Evolutionary conservation across 129 eudicot genomes (phyloP).

Genomic region (Helianthus tuberosus): DNA sequence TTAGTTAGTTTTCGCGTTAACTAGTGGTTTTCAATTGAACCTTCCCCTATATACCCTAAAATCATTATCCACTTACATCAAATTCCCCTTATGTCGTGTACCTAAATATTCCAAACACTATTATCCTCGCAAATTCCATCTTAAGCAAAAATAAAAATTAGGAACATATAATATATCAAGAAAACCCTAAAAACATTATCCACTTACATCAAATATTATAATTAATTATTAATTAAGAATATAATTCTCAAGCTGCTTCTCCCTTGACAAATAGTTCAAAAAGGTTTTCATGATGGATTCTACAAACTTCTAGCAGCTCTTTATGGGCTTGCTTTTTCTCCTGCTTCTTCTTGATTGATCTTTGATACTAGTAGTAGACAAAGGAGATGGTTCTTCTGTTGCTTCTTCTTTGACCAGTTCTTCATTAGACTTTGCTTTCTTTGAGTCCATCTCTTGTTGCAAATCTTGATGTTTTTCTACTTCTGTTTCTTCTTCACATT

Average conservation of each 20-base stretch:
- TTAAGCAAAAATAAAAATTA: background rate
- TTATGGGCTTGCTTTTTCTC: slow-evolving; percentile 64
- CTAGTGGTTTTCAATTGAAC: no score
- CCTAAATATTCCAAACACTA: no score
- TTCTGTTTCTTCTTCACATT: slow-evolving; percentile 15
- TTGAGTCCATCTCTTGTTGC: slow-evolving; percentile 35
- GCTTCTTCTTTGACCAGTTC: slow-evolving; percentile 35
- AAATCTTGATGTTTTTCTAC: slow-evolving; percentile 10
- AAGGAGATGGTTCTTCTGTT: slow-evolving; percentile 23
- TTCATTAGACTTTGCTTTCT: slow-evolving; percentile 19
- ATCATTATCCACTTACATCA: no score
- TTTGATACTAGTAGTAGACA: slow-evolving; percentile 12
- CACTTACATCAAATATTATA: slow-evolving; percentile 8
- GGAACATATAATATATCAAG: background rate
- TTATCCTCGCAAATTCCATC: no score
- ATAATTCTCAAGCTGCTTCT: slow-evolving; percentile 19
- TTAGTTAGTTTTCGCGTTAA: no score
- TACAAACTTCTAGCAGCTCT: slow-evolving; percentile 46
- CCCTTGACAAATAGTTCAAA: slow-evolving; percentile 25
- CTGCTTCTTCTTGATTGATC: slow-evolving; percentile 51
- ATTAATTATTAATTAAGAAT: background rate
- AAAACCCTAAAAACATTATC: slow-evolving; percentile 1
- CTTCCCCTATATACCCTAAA: no score
- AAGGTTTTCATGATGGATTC: background rate
- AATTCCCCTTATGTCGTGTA: no score